phyloP scores from a whole-genome alignment of 192 early-diverging fungal species.

The Coemansia sp. region DNA sequence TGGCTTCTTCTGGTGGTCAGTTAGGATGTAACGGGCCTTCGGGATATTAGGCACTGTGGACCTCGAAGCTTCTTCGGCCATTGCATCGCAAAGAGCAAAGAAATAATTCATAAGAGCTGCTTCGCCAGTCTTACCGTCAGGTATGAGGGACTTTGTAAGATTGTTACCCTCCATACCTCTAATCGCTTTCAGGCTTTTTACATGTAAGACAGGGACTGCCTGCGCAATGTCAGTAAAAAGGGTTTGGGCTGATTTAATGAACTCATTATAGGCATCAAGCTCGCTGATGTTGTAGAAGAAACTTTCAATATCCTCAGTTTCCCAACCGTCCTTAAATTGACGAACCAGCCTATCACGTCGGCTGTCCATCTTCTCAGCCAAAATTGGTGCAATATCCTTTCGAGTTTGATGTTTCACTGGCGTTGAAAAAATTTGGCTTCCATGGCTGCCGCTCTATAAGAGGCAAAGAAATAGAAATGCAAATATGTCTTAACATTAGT shows the following conservation, averaged over 20 bases:
- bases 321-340: neutral
- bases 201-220: neutral
- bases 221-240: no score
- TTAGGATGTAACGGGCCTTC: neutral
- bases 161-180: neutral
- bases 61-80: neutral
- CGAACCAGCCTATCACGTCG: neutral
- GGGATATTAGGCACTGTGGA: neutral
- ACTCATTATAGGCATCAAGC: no score
- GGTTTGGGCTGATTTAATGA: no score
- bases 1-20: neutral
- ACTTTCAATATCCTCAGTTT: no score
- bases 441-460: neutral
- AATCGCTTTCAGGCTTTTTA: neutral
- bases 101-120: neutral
- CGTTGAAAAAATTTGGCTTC: neutral
- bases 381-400: neutral
- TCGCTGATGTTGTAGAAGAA: no score
- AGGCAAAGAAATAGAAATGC: no score
- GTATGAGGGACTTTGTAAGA: no score
- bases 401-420: neutral
- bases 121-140: neutral
- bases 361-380: neutral
- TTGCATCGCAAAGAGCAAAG: neutral
- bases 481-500: no score